These are phyloP conservation scores for Mortierella claussenii DNA, from an alignment of 192 early-diverging fungal genomes.

Conservation along the genomic window DNA sequence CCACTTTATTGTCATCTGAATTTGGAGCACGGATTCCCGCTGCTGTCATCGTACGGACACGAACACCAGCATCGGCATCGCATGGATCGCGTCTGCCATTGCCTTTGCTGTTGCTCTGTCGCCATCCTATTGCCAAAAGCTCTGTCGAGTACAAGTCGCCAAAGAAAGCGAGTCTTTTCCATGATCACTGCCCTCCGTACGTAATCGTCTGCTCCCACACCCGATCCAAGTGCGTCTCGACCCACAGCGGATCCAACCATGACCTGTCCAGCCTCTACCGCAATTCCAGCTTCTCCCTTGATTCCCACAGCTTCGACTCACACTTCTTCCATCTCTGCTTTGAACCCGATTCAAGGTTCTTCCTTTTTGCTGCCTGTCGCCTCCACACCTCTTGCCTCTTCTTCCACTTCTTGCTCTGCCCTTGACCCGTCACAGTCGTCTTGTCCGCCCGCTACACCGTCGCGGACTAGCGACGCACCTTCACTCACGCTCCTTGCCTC, in stretches of 20 bases:
- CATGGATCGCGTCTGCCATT: too few relatives aligned
- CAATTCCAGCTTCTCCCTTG: slow-evolving; percentile 17
- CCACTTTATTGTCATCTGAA: too few relatives aligned
- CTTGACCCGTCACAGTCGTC: slow-evolving; percentile 12
- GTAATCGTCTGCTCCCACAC: not conserved
- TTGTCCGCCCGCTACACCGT: slow-evolving; percentile 1
- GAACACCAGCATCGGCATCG: too few relatives aligned
- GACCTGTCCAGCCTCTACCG: slow-evolving; percentile 4
- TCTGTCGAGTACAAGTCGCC: too few relatives aligned
- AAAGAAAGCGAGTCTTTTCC: not conserved
- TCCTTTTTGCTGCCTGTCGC: not conserved
- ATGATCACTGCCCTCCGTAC: not conserved
- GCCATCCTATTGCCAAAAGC: too few relatives aligned
- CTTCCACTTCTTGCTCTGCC: slow-evolving; percentile 9
- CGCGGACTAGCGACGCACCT: slow-evolving; percentile 4
- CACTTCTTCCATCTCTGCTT: slow-evolving; percentile 9
- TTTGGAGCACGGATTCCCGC: too few relatives aligned
- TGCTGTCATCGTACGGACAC: too few relatives aligned
- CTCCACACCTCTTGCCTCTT: slow-evolving; percentile 5
- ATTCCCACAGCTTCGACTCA: slow-evolving; percentile 8
- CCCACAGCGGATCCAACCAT: not conserved
- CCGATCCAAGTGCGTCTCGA: not conserved
- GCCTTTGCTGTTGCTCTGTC: too few relatives aligned
- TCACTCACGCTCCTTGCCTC: slow-evolving; percentile 27
- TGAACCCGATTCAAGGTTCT: slow-evolving; percentile 1